Evolutionary conservation across 768 basidiomycete genomes (phyloP), one percentile per base, ranked within the genome.

Genomic region (Inosperma sp.): DNA sequence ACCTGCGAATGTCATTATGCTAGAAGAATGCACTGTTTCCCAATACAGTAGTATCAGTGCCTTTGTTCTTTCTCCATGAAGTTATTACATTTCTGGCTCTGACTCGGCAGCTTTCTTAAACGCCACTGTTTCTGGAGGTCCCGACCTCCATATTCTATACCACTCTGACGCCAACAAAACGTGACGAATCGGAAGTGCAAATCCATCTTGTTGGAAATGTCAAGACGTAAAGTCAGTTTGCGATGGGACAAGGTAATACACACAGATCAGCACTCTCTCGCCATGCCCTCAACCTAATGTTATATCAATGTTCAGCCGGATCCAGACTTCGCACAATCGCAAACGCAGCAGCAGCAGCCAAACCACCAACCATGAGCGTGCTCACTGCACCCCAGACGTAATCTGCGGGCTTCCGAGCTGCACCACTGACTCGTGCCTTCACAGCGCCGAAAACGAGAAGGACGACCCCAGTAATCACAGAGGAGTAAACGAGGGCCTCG

Each of bases 391-490:
- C 94, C 81, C 88, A 90, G 5, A 92, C 62, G 62, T 95, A 94
- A 3, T 87, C 87, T 25, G 72, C 69, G 0, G 72, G 59, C 3
- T 81, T 83, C 27, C 65, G 68, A 2, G 88, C 86, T 30, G 83
- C 87, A n/a, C 89, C 90, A 1, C 91, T 94, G 35, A 93, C 77
- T 51, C 85, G 84, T 1, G 93, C 83, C 66, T 97, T 97, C 63
- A 94, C 81, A 2, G 81, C 87, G 36, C 95, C 95, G 62, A 98
- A 99, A 48, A 94, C 64, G 56, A 99, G 77, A 9, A 99, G 76
- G 10, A 95, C 79, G 49, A 91, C 59, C 3, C 90, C 90, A 5
- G 95, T 99, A 48, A 96, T 66, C 53, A 91, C 63, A 55, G 76
- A 86, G 0, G 88, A 90, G 59, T 82, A 88, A 37, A 88, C 68